Percentiles rank a stretch among this genome's conserved stretches.
phyloP scores from a whole-genome alignment of 129 eudicot species.

The Calendula officinalis region DNA sequence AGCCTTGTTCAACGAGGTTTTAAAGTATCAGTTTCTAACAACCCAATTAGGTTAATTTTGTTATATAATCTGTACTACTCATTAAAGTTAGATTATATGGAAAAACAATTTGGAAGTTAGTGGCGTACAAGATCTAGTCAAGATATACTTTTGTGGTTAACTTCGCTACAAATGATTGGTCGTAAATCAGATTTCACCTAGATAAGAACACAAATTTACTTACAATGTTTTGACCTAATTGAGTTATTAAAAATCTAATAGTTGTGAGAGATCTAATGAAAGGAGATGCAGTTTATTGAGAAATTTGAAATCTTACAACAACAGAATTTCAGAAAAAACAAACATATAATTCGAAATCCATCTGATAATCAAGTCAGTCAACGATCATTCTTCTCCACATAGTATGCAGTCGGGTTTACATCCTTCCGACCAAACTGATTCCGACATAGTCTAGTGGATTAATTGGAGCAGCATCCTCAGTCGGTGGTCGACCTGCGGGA shows the following conservation, averaged over 20 bases:
- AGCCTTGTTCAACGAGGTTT: too few species aligned
- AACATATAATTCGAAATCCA: not conserved
- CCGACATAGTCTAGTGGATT: not conserved
- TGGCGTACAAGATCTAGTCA: too few species aligned
- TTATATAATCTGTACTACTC: too few species aligned
- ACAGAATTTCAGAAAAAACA: not conserved
- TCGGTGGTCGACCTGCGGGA: too few species aligned
- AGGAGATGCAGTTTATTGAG: not conserved
- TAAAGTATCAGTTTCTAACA: too few species aligned
- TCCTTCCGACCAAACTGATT: conserved; percentile 2
- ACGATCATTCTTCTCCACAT: not conserved
- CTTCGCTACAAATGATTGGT: too few species aligned
- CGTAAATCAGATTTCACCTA: too few species aligned
- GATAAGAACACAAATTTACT: too few species aligned
- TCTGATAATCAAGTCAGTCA: not conserved
- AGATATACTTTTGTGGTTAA: too few species aligned
- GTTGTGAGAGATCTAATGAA: not conserved
- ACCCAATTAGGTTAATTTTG: too few species aligned
- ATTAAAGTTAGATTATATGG: too few species aligned
- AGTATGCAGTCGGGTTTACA: not conserved
- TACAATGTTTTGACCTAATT: not conserved
- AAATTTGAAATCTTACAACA: not conserved
- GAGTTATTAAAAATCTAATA: not conserved
- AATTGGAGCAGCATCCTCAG: not conserved
- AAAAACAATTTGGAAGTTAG: too few species aligned